phyloP scores from a whole-genome alignment of 2,329 filamentous ascomycete genomes.

The Venturia pyrina region DNA sequence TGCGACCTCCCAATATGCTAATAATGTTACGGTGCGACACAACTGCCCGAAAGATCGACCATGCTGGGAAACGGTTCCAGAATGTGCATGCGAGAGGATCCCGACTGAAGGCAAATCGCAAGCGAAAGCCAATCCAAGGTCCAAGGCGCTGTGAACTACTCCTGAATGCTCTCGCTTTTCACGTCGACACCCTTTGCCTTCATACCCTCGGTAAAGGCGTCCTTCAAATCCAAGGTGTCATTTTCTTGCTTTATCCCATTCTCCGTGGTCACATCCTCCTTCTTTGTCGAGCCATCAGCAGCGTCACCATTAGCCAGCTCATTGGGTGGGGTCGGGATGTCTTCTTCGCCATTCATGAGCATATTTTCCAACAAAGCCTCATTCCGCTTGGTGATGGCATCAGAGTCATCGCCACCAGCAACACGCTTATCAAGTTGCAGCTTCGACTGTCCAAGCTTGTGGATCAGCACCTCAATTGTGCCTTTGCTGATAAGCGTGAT shows the following conservation, averaged over 20 bases:
- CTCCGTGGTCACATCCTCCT: constrained; percentile 9
- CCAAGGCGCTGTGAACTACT: not conserved
- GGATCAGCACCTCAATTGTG: constrained; percentile 90
- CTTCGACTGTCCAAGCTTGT: constrained; percentile 85
- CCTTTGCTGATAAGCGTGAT: constrained; percentile 69
- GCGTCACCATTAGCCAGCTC: not conserved
- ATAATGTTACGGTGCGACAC: not conserved
- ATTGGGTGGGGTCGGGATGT: constrained; percentile 8
- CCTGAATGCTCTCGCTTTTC: constrained; percentile 4
- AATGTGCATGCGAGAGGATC: not conserved
- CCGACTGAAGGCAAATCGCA: not conserved
- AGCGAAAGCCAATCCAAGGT: not conserved
- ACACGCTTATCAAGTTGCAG: constrained; percentile 74
- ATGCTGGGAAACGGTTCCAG: not conserved
- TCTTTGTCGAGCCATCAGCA: constrained; percentile 11
- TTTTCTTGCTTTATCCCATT: constrained; percentile 2
- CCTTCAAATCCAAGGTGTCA: constrained; percentile 27
- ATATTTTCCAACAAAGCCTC: constrained; percentile 30
- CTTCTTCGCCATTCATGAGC: constrained; percentile 11
- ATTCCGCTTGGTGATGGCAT: constrained; percentile 22
- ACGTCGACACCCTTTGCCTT: constrained; percentile 18
- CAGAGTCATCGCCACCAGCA: constrained; percentile 47
- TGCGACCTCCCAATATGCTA: not conserved
- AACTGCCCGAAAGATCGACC: not conserved
- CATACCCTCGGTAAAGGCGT: constrained; percentile 30